These are phyloP conservation scores for Ehretia macrophylla DNA, from an alignment of 257 asterid species.

Conservation along the genomic window DNA sequence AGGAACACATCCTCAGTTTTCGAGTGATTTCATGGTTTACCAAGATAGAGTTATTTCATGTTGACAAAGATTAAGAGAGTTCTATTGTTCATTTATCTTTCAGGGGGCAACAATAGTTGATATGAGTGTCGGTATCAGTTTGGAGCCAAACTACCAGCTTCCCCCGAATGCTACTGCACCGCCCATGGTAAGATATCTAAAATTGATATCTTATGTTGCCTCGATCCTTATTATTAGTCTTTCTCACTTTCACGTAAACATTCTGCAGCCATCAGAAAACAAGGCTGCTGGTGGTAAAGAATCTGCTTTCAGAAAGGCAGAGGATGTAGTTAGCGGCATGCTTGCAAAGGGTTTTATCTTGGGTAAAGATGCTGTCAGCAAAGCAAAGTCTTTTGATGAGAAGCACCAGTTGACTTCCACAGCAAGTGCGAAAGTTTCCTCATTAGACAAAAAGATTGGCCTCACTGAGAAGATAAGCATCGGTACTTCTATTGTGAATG, in stretches of 20 bases:
- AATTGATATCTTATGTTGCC: neutral
- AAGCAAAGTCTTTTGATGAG: slow-evolving; percentile 76
- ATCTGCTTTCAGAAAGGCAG: slow-evolving; percentile 83
- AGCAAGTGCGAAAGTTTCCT: slow-evolving; percentile 74
- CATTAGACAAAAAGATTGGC: slow-evolving; percentile 74
- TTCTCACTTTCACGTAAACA: slow-evolving; percentile 17
- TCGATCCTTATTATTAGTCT: neutral
- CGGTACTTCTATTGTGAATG: slow-evolving; percentile 76
- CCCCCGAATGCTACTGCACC: slow-evolving; percentile 58
- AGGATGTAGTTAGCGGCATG: slow-evolving; percentile 86
- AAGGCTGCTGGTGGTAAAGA: slow-evolving; percentile 45
- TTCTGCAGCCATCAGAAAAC: slow-evolving; percentile 38
- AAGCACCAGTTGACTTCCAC: slow-evolving; percentile 80
- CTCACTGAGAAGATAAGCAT: slow-evolving; percentile 66
- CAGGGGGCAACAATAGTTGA: slow-evolving; percentile 97
- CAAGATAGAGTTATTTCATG: too few relatives aligned
- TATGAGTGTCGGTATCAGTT: slow-evolving; percentile 59
- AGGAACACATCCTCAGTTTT: too few relatives aligned
- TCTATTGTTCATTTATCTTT: too few relatives aligned
- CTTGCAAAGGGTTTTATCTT: slow-evolving; percentile 83
- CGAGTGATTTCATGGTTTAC: too few relatives aligned
- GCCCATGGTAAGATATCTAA: neutral
- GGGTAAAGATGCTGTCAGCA: slow-evolving; percentile 79
- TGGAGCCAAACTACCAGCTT: slow-evolving; percentile 70
- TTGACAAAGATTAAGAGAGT: too few relatives aligned